phyloP scores from a whole-genome alignment of 495 filamentous ascomycete species.

The Annulohypoxylon maeteangense region DNA sequence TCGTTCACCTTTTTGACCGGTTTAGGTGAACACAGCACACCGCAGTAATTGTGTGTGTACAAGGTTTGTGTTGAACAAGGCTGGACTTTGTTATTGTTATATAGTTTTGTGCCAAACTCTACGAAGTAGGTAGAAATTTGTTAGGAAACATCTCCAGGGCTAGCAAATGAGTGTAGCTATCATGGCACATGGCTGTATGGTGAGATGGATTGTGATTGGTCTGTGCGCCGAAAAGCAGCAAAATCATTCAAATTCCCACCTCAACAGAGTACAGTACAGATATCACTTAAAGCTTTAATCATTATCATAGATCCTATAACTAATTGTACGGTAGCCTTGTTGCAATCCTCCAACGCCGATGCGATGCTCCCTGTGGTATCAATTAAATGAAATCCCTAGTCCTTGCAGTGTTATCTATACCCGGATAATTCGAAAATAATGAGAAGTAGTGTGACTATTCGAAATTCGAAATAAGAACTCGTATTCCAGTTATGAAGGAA shows the following conservation, averaged over 20 bases:
- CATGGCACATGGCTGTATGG: too few relatives aligned
- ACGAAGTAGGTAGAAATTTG: too few relatives aligned
- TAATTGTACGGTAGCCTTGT: not conserved
- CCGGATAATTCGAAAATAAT: not conserved
- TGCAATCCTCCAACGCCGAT: constrained; percentile 4
- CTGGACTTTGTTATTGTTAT: too few relatives aligned
- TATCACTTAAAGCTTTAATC: not conserved
- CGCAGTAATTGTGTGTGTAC: too few relatives aligned
- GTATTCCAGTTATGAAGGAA: constrained; percentile 1
- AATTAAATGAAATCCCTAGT: not conserved
- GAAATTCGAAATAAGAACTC: not conserved
- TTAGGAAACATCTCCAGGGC: too few relatives aligned
- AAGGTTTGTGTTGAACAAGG: too few relatives aligned
- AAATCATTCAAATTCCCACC: not conserved
- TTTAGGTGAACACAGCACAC: not conserved
- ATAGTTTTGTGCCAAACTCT: too few relatives aligned
- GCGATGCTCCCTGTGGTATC: constrained; percentile 18
- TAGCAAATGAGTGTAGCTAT: too few relatives aligned
- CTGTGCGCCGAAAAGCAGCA: too few relatives aligned
- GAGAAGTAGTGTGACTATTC: not conserved
- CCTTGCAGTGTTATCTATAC: not conserved
- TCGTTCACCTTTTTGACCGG: not conserved
- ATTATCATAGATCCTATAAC: not conserved
- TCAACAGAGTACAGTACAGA: too few relatives aligned
- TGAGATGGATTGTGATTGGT: too few relatives aligned